Conservation (phyloP, 345 rosid genomes). For the Psidium friedrichsthalianum region DNA sequence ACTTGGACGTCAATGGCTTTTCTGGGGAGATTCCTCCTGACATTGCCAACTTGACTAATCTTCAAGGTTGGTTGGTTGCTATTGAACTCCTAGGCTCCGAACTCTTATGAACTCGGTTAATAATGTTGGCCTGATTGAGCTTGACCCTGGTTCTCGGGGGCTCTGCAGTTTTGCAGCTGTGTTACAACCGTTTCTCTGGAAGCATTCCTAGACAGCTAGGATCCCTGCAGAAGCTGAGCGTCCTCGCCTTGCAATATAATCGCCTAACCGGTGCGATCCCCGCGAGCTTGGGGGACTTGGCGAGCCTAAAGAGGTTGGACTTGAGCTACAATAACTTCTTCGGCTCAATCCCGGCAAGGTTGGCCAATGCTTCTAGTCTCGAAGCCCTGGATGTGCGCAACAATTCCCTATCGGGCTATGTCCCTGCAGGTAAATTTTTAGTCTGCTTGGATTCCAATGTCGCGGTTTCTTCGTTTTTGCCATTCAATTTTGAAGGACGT, state of each 20-base stretch:
- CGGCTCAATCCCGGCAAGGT: conserved; percentile 68
- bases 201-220: conserved; percentile 77
- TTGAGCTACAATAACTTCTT: conserved; percentile 77
- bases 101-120: not conserved
- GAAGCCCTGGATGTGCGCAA: conserved; percentile 72
- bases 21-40: conserved; percentile 69
- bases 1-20: conserved; percentile 74
- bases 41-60: conserved; percentile 54
- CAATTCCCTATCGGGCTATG: conserved; percentile 73
- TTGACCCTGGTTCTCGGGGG: not conserved
- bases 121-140: not conserved
- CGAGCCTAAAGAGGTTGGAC: conserved; percentile 58
- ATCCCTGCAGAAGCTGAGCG: conserved; percentile 50
- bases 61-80: conserved; percentile 61
- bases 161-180: conserved; percentile 69
- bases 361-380: conserved; percentile 53
- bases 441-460: not conserved
- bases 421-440: conserved; percentile 54
- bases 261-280: conserved; percentile 82
- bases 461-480: not conserved
- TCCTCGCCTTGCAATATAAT: conserved; percentile 76
- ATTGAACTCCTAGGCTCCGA: not conserved
- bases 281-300: conserved; percentile 72
- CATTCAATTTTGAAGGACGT: not conserved
- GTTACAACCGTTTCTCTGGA: conserved; percentile 76